These are phyloP conservation scores for Ceratocystis cacaofunesta DNA, from an alignment of 2,329 filamentous ascomycete genomes.

Conservation along the genomic window DNA sequence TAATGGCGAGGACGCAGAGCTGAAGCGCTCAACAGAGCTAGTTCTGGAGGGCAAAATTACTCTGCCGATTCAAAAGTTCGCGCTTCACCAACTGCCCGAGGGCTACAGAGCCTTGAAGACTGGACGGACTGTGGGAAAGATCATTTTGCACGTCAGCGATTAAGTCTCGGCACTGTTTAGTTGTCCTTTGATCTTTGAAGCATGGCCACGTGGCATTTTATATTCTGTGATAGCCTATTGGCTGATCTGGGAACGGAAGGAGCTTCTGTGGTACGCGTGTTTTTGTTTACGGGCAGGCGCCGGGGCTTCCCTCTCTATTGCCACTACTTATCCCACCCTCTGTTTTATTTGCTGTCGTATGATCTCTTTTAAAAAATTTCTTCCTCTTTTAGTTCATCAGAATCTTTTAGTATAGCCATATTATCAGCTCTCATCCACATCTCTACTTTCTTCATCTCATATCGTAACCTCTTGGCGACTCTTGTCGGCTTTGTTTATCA, in stretches of 20 bases:
- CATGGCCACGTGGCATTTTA: neutral
- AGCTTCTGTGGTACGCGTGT: neutral
- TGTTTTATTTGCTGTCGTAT: neutral
- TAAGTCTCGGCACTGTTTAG: neutral
- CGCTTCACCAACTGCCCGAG: conserved; percentile 39
- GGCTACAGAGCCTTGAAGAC: conserved; percentile 46
- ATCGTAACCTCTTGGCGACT: neutral
- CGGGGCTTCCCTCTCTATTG: neutral
- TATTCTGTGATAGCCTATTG: neutral
- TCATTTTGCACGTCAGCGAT: conserved; percentile 30
- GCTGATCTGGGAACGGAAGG: neutral
- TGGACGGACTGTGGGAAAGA: conserved; percentile 45
- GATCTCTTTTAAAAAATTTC: neutral
- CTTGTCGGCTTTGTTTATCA: neutral
- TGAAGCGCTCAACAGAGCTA: conserved; percentile 38
- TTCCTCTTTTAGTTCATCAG: neutral
- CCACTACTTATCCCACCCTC: neutral
- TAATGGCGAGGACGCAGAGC: conserved; percentile 30
- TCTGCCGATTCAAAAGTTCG: conserved; percentile 40
- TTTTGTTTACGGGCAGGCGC: neutral
- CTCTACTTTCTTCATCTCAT: conserved; percentile 3
- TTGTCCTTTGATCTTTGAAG: neutral
- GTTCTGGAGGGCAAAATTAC: conserved; percentile 43
- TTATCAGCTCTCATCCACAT: conserved; percentile 1
- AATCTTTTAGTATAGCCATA: conserved; percentile 2